Evolutionary conservation across 2,329 filamentous ascomycete genomes (phyloP), one percentile per base, ranked within the genome.

Genomic region (Apiospora saccharicola): DNA sequence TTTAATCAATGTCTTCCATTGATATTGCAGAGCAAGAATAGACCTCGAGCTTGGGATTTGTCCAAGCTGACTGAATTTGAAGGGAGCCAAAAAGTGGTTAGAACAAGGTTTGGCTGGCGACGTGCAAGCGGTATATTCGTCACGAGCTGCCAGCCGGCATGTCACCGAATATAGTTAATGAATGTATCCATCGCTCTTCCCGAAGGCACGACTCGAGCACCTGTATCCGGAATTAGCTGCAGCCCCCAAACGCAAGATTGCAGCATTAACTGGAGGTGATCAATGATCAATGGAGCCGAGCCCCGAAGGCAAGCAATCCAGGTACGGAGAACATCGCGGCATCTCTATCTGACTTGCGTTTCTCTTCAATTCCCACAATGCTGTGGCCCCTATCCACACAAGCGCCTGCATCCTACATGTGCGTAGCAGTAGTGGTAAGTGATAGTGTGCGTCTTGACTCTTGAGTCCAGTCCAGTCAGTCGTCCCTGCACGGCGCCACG

Each of bases 241-340:
- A 64, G 57, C 57, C 57, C 57, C 57, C 57, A 13, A 64, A 41
- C 14, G 57, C 57, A 41, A 64, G 34, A 41, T 41, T 37, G 57
- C 34, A 64, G 57, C 57, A 64, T 64, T 41, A 12, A 64, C 22
- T 64, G 34, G 22, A 64, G 57, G 19, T 41, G 19, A 64, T 64
- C 34, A 41, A n/a, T 3, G 6, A 64, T n/a, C 22, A 24, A 41
- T 64, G 57, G 57, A 64, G 57, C 57, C 57, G 34, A 64, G 57
- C 57, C 53, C 53, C 57, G 57, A 64, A 24, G 34, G 37, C 57
- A 37, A 64, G 57, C 57, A 64, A 64, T 64, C 57, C 57, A 64
- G 57, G 57, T 41, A 64, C 57, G 34, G 57, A 64, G 57, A n/a
- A n/a, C 34, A 64, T 64, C 57, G 57, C 57, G 34, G 57, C 57